Evolutionary conservation across 768 basidiomycete genomes (phyloP).

Genomic region (Lentinus brumalis): DNA sequence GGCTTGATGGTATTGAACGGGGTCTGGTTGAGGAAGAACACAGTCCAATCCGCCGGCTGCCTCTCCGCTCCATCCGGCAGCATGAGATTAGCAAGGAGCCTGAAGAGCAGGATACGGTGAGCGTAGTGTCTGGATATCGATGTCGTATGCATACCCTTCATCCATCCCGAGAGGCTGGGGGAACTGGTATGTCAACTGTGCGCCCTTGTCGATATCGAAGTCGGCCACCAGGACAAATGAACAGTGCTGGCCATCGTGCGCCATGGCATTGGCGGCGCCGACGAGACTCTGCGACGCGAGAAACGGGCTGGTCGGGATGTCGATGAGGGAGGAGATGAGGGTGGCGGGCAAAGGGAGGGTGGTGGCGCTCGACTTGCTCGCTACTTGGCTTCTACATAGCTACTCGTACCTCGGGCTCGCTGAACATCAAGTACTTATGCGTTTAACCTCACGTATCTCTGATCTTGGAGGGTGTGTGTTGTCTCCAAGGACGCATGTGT

Average conservation of each 20-base stretch:
- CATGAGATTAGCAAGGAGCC: constrained; percentile 95
- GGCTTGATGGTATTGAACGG: constrained; percentile 85
- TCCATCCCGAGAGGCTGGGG: constrained; percentile 93
- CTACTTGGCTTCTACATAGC: no score
- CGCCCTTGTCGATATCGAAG: constrained; percentile 95
- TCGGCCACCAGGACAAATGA: constrained; percentile 97
- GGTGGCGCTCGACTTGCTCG: no score
- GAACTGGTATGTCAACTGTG: constrained; percentile 93
- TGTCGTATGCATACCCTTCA: constrained; percentile 68
- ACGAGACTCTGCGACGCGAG: no score
- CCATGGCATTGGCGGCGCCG: constrained; percentile 39
- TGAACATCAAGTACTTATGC: no score
- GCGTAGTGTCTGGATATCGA: background rate
- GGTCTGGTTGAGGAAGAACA: constrained; percentile 97
- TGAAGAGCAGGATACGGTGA: constrained; percentile 30
- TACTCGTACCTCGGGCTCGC: no score
- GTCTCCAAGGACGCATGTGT: no score
- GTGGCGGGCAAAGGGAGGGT: no score
- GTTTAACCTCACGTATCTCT: no score
- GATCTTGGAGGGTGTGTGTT: no score
- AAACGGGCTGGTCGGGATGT: no score
- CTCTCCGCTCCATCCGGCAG: constrained; percentile 97
- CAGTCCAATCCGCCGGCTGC: constrained; percentile 95
- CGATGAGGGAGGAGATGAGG: no score
- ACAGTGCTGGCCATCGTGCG: constrained; percentile 71